Conservation (phyloP, 768 basidiomycete species). For the Rossbeevera mucosa region DNA sequence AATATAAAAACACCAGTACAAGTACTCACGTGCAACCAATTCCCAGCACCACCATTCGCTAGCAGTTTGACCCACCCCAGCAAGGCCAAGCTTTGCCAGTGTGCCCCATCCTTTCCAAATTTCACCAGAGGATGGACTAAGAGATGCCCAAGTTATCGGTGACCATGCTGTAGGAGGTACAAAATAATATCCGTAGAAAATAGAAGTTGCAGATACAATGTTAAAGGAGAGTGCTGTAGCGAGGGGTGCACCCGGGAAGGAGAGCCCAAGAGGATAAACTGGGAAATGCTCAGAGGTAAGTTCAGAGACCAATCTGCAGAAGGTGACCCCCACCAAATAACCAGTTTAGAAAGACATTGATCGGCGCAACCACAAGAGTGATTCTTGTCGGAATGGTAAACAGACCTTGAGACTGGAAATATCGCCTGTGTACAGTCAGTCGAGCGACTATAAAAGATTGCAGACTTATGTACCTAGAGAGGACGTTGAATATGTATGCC, state of each 20-base stretch:
- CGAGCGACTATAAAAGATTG: neutral
- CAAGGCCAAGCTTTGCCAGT: constrained; percentile 71
- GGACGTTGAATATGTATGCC: constrained; percentile 55
- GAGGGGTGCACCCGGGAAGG: constrained; percentile 90
- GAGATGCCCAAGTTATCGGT: constrained; percentile 20
- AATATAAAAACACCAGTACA: neutral
- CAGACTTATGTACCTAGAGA: constrained; percentile 40
- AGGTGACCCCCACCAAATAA: constrained; percentile 57
- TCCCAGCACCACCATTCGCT: constrained; percentile 99
- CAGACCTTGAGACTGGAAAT: constrained; percentile 79
- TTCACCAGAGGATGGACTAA: constrained; percentile 50
- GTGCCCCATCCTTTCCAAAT: constrained; percentile 66
- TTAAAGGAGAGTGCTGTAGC: constrained; percentile 89
- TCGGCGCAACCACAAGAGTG: constrained; percentile 75
- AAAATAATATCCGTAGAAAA: constrained; percentile 59
- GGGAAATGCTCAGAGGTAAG: neutral
- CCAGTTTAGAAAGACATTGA: constrained; percentile 82
- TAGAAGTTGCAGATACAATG: constrained; percentile 61
- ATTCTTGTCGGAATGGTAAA: constrained; percentile 85
- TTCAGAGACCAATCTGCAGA: neutral
- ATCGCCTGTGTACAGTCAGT: constrained; percentile 31
- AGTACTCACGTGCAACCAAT: constrained; percentile 49
- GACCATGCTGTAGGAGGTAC: constrained; percentile 77
- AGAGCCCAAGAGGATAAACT: constrained; percentile 60
- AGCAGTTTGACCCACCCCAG: constrained; percentile 77